These are phyloP conservation scores for Cercospora zeae-maydis DNA, from an alignment of 2,329 filamentous ascomycete species.

Conservation along the genomic window DNA sequence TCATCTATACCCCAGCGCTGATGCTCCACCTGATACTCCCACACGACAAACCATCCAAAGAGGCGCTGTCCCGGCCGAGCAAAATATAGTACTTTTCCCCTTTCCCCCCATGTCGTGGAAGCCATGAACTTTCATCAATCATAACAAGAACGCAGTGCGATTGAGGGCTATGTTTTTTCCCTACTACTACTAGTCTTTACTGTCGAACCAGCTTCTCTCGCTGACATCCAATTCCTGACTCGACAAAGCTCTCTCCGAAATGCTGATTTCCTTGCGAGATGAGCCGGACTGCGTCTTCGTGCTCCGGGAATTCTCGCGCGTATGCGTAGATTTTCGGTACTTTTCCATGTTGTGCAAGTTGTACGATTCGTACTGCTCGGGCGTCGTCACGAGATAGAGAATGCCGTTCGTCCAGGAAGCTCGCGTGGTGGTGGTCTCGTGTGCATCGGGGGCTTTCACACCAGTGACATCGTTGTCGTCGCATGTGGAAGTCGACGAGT, in stretches of 20 bases:
- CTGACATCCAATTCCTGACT: neutral
- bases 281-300: neutral
- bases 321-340: constrained; percentile 17
- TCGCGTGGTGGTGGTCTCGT: neutral
- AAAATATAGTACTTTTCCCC: too few species aligned
- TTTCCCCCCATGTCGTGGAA: neutral
- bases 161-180: neutral
- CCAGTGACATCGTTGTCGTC: neutral
- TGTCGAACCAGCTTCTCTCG: constrained; percentile 7
- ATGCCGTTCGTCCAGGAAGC: constrained; percentile 1
- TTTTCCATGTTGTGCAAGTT: constrained; percentile 24
- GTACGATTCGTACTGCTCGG: constrained; percentile 24
- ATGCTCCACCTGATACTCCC: too few species aligned
- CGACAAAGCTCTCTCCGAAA: neutral
- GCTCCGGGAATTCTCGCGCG: constrained; percentile 6
- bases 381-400: constrained; percentile 15
- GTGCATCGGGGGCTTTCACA: neutral
- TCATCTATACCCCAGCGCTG: too few species aligned
- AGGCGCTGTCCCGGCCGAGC: too few species aligned
- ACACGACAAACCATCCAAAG: too few species aligned
- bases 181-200: neutral
- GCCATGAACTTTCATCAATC: neutral
- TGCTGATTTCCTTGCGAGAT: neutral
- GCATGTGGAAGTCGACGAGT: neutral
- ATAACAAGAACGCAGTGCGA: neutral